These are phyloP conservation scores for Linaria vulgaris DNA, from an alignment of 257 asterid species.

Conservation along the genomic window DNA sequence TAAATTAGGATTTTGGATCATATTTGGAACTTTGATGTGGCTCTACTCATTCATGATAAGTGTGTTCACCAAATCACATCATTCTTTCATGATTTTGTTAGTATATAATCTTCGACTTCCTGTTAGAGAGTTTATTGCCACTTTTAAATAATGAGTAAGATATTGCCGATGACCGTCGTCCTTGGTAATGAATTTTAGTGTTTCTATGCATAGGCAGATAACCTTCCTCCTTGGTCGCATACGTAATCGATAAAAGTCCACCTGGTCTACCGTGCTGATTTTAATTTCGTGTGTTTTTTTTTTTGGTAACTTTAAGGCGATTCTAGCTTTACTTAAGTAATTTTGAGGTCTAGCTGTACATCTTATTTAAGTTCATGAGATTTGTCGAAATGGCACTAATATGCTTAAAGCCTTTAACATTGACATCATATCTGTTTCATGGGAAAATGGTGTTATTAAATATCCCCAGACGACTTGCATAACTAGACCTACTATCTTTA, in stretches of 20 bases:
- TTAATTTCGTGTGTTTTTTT: too few species aligned
- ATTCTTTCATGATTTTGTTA: neutral
- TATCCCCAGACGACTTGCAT: neutral
- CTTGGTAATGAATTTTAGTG: too few species aligned
- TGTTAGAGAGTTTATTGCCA: too few species aligned
- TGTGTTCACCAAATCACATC: neutral
- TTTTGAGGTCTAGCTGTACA: neutral
- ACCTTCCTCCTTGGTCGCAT: too few species aligned
- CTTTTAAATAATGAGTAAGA: too few species aligned
- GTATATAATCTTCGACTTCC: too few species aligned
- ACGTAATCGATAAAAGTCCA: too few species aligned
- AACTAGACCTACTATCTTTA: conserved; percentile 1
- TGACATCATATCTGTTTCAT: neutral
- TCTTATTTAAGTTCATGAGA: neutral
- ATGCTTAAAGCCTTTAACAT: too few species aligned
- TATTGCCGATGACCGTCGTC: too few species aligned
- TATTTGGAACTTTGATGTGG: neutral
- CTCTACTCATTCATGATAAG: too few species aligned
- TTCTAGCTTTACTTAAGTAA: neutral
- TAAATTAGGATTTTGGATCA: neutral
- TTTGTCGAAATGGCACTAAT: neutral
- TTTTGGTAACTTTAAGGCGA: neutral
- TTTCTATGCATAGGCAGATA: too few species aligned
- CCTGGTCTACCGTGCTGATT: too few species aligned
- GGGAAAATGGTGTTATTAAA: neutral